phyloP scores from a whole-genome alignment of 2,329 filamentous ascomycete genomes.

The Talaromyces amestolkiae region DNA sequence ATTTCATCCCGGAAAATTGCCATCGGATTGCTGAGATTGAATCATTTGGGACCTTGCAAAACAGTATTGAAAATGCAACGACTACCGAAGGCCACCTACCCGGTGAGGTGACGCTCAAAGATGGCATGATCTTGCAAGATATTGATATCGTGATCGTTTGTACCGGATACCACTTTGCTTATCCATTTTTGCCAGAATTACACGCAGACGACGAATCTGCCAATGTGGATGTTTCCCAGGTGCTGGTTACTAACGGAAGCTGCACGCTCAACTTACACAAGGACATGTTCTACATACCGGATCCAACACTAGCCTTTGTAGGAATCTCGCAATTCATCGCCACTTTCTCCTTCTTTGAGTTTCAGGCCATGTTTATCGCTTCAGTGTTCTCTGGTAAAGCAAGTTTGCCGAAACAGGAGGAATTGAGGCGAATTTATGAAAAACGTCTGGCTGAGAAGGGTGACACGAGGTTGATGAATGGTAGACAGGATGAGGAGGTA shows the following conservation, averaged over 20 bases:
- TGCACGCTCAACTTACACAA: conserved; percentile 66
- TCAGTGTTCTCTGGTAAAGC: conserved; percentile 55
- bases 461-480: conserved; percentile 12
- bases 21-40: conserved; percentile 54
- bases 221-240: conserved; percentile 49
- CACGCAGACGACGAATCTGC: conserved; percentile 46
- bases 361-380: conserved; percentile 63
- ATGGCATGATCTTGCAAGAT: conserved; percentile 52
- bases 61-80: neutral
- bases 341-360: conserved; percentile 68
- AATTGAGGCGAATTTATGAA: conserved; percentile 10
- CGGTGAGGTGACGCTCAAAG: conserved; percentile 51
- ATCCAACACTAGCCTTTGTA: conserved; percentile 63
- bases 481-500: conserved; percentile 4
- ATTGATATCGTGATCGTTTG: conserved; percentile 65
- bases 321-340: conserved; percentile 65
- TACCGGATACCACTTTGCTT: conserved; percentile 67
- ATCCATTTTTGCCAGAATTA: conserved; percentile 60
- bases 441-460: conserved; percentile 5
- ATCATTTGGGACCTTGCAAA: conserved; percentile 40
- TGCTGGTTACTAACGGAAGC: conserved; percentile 62
- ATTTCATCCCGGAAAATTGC: conserved; percentile 54
- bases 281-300: conserved; percentile 70
- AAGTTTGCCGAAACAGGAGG: conserved; percentile 45
- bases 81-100: conserved; percentile 42